These are phyloP conservation scores for Microthlaspi erraticum DNA, from an alignment of 345 rosid species.

Conservation along the genomic window DNA sequence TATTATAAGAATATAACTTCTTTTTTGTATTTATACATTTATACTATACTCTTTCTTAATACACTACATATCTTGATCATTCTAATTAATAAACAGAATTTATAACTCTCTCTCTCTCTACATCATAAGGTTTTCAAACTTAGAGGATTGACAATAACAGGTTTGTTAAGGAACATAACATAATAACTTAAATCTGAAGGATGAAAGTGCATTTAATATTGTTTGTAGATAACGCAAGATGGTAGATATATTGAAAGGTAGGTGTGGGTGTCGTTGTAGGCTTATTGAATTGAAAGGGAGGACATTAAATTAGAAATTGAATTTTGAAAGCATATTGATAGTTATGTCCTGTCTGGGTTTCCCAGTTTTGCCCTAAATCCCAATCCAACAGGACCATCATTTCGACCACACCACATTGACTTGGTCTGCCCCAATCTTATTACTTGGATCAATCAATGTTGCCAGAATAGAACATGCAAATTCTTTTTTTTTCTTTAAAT, in stretches of 20 bases:
- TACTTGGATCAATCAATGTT: conserved; percentile 5
- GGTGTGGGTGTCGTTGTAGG: conserved; percentile 46
- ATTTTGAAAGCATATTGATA: conserved; percentile 41
- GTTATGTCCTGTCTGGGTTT: conserved; percentile 30
- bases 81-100: neutral
- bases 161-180: no score
- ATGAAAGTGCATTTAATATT: conserved; percentile 31
- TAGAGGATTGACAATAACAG: neutral
- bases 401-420: conserved; percentile 44
- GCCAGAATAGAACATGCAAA: neutral
- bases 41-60: neutral
- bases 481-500: neutral
- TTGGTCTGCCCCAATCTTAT: conserved; percentile 37
- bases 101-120: no score
- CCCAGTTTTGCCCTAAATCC: conserved; percentile 25
- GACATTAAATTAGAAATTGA: conserved; percentile 39
- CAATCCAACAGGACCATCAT: conserved; percentile 36
- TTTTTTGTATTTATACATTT: no score
- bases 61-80: neutral
- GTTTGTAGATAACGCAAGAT: conserved; percentile 20
- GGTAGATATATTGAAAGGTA: conserved; percentile 34
- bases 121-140: neutral
- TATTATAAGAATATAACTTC: no score
- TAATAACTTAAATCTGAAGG: neutral
- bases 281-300: conserved; percentile 28